Evolutionary conservation across 1,284 basidiomycete genomes (phyloP), one percentile per base, ranked within the genome.

Genomic region (Stygiomarasmius scandens): DNA sequence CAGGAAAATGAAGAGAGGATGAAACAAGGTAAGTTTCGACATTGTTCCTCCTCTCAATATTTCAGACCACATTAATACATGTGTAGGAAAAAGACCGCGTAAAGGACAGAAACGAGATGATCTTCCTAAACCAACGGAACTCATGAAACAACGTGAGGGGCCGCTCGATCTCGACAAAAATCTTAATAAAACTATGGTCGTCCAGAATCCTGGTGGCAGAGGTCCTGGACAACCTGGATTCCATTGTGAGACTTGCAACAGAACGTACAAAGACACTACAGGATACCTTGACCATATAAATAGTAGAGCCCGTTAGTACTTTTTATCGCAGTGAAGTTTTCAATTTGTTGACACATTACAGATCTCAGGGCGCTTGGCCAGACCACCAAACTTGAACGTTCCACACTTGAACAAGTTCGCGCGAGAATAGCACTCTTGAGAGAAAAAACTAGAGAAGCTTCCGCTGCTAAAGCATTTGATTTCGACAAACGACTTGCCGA

Each of bases 231-330:
- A 95, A 61, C 93, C 93, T 16, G 95, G 95, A 0, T 98, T 96
- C 76, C 91, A 86, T 71, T 98, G 95, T 67, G 94, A 96, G 67
- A 77, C 90, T 9, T 98, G 95, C 71, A 90, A 86, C 64, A 80
- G 93, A 63, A 97, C 92, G 20, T 93, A 94, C 74, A 98, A 97
- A 73, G 96, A 99, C 69, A 96, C 89, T 59, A 83, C 90, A 24
- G 92, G 87, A 1, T 99, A 98, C 71, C 78, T 99, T 51, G 96
- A 99, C 71, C 97, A 99, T 71, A 86, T 99, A 57, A 99, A 99
- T 73, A 89, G 93, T 49, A 84, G 95, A 76, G 87, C 88, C 60
- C 97, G 95, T 97, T 71, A 70, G 93, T 86, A 27, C 2, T 41
- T 24, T 12, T 52, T 22, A 16, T 41, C 38, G 5, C n/a, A 9